Base-by-base conservation (phyloP, 805 yeast genomes). In the Sungouiella thailandica region DNA sequence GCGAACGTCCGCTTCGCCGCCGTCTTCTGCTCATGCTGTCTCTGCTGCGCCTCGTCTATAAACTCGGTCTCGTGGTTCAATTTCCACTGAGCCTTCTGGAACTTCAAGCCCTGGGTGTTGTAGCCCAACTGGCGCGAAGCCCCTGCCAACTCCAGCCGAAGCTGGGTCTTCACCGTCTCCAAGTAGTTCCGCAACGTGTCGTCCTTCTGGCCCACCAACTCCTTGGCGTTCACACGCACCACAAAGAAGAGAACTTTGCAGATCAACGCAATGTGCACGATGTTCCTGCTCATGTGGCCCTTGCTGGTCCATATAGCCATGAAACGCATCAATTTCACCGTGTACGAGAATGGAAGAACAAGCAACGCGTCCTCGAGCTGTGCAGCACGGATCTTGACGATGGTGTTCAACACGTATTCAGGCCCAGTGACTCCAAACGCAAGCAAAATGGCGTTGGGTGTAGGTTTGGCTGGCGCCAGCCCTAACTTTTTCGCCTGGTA, bases 331-430 rank as follows among this genome's bases (percentile, higher is more conserved):
- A 93, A 68, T 44, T 75, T 76, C 36, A 80, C 55, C 2, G 89
- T 80, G 58, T 80, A 83, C 8, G 95, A 86, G 51, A 90, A 89
- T 20, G 98, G 96, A 34, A 93, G 67, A 1, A 93, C 95, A 29
- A 93, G 61, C 35, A 93, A 69, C 1, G 97, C 95, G 60, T 93
- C 99, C 49, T 90, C 96, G 23, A 93, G 62, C 50, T 90, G 96
- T 0, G 94, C 74, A 1, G 95, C 76, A 48, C 74, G 82, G 55
- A 93, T 85, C 50, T 78, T 78, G 23, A 65, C 53, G 11, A 90
- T 56, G 0, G 80, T 79, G 29, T 80, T 80, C 62, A 90, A 68
- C 15, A 93, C 89, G 50, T 90, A 83, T 40, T 78, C 76, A 37
- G 78, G 83, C 1, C 96, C 95, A 4, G 74, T 62, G 40, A 82